Evolutionary conservation across 108 stramenopile genomes (phyloP), one percentile per base, ranked within the genome.

Genomic region (Cyclotella sp.): DNA sequence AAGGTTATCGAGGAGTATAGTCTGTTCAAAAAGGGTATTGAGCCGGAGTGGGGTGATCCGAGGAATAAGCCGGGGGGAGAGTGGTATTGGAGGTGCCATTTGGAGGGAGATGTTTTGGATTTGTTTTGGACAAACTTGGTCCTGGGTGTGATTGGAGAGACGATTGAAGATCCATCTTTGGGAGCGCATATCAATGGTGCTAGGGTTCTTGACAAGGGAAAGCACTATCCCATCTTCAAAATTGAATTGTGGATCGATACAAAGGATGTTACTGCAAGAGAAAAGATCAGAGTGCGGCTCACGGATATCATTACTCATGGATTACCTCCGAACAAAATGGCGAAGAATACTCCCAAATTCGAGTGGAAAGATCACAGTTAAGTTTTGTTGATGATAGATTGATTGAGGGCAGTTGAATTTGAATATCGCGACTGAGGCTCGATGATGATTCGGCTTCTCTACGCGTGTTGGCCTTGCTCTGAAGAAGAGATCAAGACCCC

Each of bases 1-100:
- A 90, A 87, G 70, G 84, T 91, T 21, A 81, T 98, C 30, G 97
- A 96, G 81, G 94, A 95, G 74, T 96, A 96, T 70, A 89, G 89
- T 47, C 68, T 97, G 44, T 98, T 98, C 89, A 97, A 97, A 81
- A 93, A 95, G 69, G 95, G 96, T 60, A 96, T 98, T 74, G 88
- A 93, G 80, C 97, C 97, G 1, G 96, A 95, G 82, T 98, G 97
- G 97, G 95, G 93, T 68, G 97, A 97, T 75, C 85, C 92, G 15
- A 74, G 83, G 47, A 98, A 98, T 88, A 81, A 86, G 54, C 76
- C 79, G 44, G 97, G 97, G 27, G 95, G 94, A 67, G 93, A 96
- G 79, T 97, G 93, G 90, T 93, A 88, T 73, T 90, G 90, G 75
- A 87, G 96, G 63, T 87, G 89, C 40, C 81, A 75, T 68, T 79